A percentile compares a stretch with the other conserved stretches of the same genome.
Evolutionary conservation across 768 basidiomycete genomes (phyloP).

Genomic region (Rhizopogon vinicolor): DNA sequence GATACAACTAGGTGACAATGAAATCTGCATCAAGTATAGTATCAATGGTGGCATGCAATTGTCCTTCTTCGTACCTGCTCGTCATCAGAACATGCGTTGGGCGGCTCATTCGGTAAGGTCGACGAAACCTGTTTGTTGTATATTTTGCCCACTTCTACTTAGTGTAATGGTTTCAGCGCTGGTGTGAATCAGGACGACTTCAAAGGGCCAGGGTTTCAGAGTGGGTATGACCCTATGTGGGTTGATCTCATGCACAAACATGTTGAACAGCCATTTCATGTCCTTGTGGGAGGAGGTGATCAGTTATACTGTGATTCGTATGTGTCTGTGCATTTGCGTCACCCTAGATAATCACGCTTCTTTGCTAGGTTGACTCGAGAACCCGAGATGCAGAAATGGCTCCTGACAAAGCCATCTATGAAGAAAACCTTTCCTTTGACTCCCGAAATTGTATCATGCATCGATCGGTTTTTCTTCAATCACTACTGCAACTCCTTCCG

Average conservation of each 20-base stretch:
- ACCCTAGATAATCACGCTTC: conserved; percentile 1
- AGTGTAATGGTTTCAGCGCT: conserved; percentile 88
- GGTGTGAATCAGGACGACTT: conserved; percentile 91
- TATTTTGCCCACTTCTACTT: conserved; percentile 1
- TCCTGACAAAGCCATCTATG: conserved; percentile 51
- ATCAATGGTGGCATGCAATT: conserved; percentile 78
- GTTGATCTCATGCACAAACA: conserved; percentile 86
- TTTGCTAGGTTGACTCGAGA: conserved; percentile 68
- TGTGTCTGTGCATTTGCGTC: conserved; percentile 14
- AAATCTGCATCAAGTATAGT: conserved; percentile 77
- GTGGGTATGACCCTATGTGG: conserved; percentile 91
- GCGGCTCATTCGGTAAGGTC: conserved; percentile 74
- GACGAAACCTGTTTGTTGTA: background rate
- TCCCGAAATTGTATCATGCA: conserved; percentile 64
- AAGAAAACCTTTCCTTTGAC: conserved; percentile 61
- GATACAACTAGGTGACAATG: conserved; percentile 64
- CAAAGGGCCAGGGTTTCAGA: conserved; percentile 71
- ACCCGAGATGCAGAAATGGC: conserved; percentile 87
- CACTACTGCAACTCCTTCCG: conserved; percentile 88
- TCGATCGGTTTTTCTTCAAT: conserved; percentile 88
- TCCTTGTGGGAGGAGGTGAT: conserved; percentile 91
- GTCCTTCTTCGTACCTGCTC: conserved; percentile 80
- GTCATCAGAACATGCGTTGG: conserved; percentile 84
- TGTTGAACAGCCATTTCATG: conserved; percentile 76
- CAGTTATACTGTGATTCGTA: conserved; percentile 86